phyloP scores from a whole-genome alignment of 768 basidiomycete species.

The Kwoniella pini region DNA sequence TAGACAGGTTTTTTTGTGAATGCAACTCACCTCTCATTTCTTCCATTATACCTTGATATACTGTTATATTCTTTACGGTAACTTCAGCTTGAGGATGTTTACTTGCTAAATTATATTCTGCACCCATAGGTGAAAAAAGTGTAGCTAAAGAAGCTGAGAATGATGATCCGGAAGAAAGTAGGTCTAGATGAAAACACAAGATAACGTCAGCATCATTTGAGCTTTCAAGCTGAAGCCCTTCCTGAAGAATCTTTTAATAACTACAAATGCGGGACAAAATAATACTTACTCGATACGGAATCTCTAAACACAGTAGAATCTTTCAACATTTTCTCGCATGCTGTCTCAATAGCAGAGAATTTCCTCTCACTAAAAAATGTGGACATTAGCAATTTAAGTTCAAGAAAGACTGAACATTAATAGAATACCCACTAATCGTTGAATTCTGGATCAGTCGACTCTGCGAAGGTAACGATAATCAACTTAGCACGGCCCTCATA shows the following conservation, averaged over 20 bases:
- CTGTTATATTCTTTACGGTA: slow-evolving; percentile 74
- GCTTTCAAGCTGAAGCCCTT: too few species aligned
- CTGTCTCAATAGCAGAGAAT: slow-evolving; percentile 73
- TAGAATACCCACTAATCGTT: slow-evolving; percentile 65
- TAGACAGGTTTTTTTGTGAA: too few species aligned
- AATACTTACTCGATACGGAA: slow-evolving; percentile 66
- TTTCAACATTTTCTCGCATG: slow-evolving; percentile 86
- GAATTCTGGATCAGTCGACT: slow-evolving; percentile 83
- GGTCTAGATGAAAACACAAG: slow-evolving; percentile 30
- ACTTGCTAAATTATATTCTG: slow-evolving; percentile 73
- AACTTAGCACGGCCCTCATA: too few species aligned
- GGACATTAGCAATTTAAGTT: background rate
- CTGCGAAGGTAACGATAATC: slow-evolving; percentile 55
- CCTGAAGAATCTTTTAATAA: too few species aligned
- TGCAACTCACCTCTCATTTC: slow-evolving; percentile 64
- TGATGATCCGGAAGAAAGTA: slow-evolving; percentile 54
- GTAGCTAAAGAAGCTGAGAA: slow-evolving; percentile 55
- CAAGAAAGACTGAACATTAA: background rate
- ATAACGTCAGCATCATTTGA: background rate
- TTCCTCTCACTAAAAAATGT: slow-evolving; percentile 60
- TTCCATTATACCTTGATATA: slow-evolving; percentile 73
- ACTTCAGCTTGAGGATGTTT: slow-evolving; percentile 76
- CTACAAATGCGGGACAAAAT: too few species aligned
- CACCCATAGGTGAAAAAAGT: slow-evolving; percentile 56
- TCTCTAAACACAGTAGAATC: slow-evolving; percentile 86